Base-by-base conservation (phyloP, 495 filamentous ascomycete species). In the Lasiosphaeria ovina region DNA sequence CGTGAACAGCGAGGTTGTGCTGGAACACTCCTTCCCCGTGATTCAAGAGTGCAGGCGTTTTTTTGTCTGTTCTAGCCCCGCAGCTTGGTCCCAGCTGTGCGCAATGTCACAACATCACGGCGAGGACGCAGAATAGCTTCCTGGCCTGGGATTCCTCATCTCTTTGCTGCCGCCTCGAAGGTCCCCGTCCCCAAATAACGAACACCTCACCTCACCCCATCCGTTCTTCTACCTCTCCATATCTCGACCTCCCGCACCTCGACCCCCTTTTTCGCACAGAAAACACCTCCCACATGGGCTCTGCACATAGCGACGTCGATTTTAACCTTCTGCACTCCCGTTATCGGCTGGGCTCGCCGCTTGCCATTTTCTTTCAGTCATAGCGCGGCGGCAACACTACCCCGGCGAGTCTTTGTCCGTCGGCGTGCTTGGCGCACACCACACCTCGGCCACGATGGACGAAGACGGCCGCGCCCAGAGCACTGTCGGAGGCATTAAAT, bases 381-480 rank as follows among this genome's bases (percentile, higher is more conserved):
- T 40, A 34, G 50, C 49, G 58, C 48, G 55, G 38, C 35, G 32
- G 6, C 10, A 42, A 35, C 8, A 48, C 17, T 34, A n/a, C 34
- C 51, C 32, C 24, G 24, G 32, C 57, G 42, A 24, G 24, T 31
- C 56, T 51, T 36, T 52, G 47, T 33, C 49, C 33, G 35, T 11
- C 14, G 11, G 24, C 45, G 61, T 56, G 56, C 45, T 42, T 53
- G 33, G 52, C 58, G 60, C 60, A 58, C 57, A 35, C 33, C 49
- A 45, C 44, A 33, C 57, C 31, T 34, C 49, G 51, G 32, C 38
- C 49, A 47, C 45, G 49, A 80, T 81, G 77, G 78, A 75, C 66
- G 77, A 75, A 56, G 71, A 72, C 40, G 72, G 71, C 42, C 65
- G 59, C 68, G 60, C 68, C n/a, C 66, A 68, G 42, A 69, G 70